Evolutionary conservation across 768 basidiomycete genomes (phyloP).

Genomic region (Auriculariales sp.): DNA sequence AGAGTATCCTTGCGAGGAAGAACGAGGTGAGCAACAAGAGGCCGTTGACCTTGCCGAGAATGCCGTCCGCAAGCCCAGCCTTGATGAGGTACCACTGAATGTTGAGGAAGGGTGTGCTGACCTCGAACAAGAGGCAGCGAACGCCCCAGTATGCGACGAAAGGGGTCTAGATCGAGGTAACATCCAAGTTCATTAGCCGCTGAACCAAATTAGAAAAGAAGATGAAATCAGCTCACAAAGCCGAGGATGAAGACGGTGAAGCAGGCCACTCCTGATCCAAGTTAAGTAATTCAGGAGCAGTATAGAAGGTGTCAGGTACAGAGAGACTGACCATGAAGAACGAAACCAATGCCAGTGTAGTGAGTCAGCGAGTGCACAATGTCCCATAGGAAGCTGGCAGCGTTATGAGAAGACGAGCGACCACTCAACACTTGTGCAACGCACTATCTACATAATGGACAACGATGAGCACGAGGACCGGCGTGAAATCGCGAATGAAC

Average conservation of each 20-base stretch:
- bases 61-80: conserved; percentile 52
- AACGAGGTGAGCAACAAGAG: conserved; percentile 50
- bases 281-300: too few relatives aligned
- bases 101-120: conserved; percentile 79
- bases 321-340: conserved; percentile 50
- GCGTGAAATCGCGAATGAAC: neutral
- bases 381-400: conserved; percentile 74
- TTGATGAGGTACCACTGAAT: conserved; percentile 83
- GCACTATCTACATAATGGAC: conserved; percentile 3
- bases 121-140: conserved; percentile 74
- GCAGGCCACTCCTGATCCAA: conserved; percentile 49
- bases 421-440: neutral
- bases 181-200: conserved; percentile 10
- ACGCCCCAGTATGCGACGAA: conserved; percentile 70
- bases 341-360: conserved; percentile 58
- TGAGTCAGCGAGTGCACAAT: conserved; percentile 49
- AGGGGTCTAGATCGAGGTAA: conserved; percentile 28
- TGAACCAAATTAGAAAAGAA: conserved; percentile 3
- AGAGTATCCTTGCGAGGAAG: conserved; percentile 54
- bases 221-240: conserved; percentile 37
- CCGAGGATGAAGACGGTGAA: conserved; percentile 47
- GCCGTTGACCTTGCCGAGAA: conserved; percentile 58
- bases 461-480: neutral
- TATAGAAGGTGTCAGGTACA: too few relatives aligned
- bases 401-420: conserved; percentile 11